These are phyloP conservation scores for Acanthamoeba royreba DNA, from an alignment of 208 protist species.

Conservation along the genomic window DNA sequence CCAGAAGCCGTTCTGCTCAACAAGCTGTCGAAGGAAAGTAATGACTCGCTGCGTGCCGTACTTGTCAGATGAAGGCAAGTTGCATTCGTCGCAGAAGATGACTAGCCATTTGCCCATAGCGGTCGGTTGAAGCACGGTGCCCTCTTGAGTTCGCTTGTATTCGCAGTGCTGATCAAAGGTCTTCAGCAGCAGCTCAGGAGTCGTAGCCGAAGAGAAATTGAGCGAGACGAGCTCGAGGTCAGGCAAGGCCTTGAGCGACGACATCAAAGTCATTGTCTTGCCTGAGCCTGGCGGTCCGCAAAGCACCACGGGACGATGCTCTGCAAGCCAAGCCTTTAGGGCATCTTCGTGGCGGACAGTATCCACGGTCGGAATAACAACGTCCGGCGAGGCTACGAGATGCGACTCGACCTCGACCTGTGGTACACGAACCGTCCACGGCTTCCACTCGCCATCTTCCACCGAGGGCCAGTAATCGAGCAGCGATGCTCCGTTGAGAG, in stretches of 20 bases:
- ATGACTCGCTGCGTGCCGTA: constrained; percentile 98
- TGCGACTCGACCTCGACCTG: constrained; percentile 87
- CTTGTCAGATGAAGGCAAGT: constrained; percentile 93
- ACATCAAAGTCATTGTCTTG: constrained; percentile 97
- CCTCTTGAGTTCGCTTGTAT: constrained; percentile 87
- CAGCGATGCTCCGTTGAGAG: background rate
- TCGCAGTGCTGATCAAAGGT: constrained; percentile 97
- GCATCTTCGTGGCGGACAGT: constrained; percentile 96
- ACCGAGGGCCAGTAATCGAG: constrained; percentile 52
- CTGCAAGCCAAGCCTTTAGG: constrained; percentile 91
- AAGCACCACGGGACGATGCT: constrained; percentile 75
- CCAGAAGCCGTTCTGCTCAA: constrained; percentile 90
- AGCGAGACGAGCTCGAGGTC: constrained; percentile 95
- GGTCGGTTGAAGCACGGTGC: constrained; percentile 88
- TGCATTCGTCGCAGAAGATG: constrained; percentile 99
- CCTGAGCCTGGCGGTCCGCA: constrained; percentile 85
- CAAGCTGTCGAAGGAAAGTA: constrained; percentile 96
- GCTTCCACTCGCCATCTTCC: constrained; percentile 82
- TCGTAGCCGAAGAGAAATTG: constrained; percentile 98
- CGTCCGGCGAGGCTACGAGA: constrained; percentile 90
- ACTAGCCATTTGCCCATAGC: constrained; percentile 92
- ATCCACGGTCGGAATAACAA: constrained; percentile 98
- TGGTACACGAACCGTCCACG: constrained; percentile 81
- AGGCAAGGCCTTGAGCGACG: constrained; percentile 87
- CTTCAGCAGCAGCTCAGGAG: constrained; percentile 93